Evolutionary conservation across 2,329 filamentous ascomycete genomes (phyloP).

Genomic region (Sporothrix protearum): DNA sequence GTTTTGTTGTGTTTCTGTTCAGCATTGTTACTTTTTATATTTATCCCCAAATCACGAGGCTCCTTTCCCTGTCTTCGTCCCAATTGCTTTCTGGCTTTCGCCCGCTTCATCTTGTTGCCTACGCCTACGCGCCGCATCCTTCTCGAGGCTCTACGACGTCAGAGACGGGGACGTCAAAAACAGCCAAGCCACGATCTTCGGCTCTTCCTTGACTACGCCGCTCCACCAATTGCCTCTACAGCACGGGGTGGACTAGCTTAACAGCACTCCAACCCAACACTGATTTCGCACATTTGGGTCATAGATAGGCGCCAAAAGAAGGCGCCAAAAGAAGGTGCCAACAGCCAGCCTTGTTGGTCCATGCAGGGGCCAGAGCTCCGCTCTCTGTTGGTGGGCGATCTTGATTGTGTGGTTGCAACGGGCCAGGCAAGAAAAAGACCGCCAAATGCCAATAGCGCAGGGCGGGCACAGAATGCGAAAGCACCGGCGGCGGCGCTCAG

Average conservation of each 20-base stretch:
- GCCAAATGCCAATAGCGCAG: slow-evolving; percentile 16
- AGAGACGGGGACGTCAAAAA: background rate
- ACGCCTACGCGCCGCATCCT: background rate
- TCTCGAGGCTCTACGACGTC: background rate
- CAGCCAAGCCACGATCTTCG: background rate
- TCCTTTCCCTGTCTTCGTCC: background rate
- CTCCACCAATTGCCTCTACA: background rate
- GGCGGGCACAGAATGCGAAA: background rate
- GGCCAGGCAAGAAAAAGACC: too few relatives aligned
- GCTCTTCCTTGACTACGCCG: background rate
- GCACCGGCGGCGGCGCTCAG: background rate
- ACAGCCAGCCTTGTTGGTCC: background rate
- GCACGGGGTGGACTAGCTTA: background rate
- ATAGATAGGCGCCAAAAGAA: background rate
- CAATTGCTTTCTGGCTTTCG: too few relatives aligned
- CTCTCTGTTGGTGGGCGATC: background rate
- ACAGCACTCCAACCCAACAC: background rate
- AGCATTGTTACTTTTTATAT: background rate
- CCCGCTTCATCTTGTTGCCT: background rate
- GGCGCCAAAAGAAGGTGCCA: background rate
- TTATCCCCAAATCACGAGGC: background rate
- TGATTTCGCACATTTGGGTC: too few relatives aligned
- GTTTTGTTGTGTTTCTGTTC: too few relatives aligned
- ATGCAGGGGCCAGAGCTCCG: background rate
- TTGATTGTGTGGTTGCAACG: too few relatives aligned